phyloP scores from a whole-genome alignment of 768 basidiomycete genomes.

The Boletus eberwhitei region DNA sequence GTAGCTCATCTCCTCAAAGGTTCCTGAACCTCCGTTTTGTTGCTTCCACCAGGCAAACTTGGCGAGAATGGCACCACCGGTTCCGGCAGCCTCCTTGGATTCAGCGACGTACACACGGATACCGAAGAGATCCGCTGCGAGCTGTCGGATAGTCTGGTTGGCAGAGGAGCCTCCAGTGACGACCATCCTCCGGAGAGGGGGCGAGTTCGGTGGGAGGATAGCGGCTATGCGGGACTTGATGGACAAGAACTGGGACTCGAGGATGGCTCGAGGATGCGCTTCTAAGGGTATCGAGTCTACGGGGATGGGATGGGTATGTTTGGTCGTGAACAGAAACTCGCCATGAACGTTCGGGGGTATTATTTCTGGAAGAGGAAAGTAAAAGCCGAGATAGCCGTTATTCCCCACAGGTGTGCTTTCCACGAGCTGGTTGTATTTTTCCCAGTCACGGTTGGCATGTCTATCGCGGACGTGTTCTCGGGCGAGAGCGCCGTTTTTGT shows the following conservation, averaged over 20 bases:
- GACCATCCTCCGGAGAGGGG: slow-evolving; percentile 4
- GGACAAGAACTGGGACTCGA: slow-evolving; percentile 11
- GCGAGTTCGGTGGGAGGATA: slow-evolving; percentile 5
- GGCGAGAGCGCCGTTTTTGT: slow-evolving; percentile 9
- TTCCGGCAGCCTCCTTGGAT: slow-evolving; percentile 6
- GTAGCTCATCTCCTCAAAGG: slow-evolving; percentile 6
- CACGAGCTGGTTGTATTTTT: slow-evolving; percentile 3
- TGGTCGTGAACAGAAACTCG: slow-evolving; percentile 1
- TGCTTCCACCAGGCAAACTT: slow-evolving; percentile 11
- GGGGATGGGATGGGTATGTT: not conserved
- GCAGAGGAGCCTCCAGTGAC: slow-evolving; percentile 7
- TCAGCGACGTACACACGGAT: slow-evolving; percentile 6
- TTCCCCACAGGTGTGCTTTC: not conserved
- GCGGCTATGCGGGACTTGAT: slow-evolving; percentile 9
- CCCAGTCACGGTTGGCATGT: not conserved
- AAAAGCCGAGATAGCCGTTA: not conserved
- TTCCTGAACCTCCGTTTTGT: not conserved
- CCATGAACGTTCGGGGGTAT: slow-evolving; percentile 5
- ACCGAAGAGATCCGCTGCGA: slow-evolving; percentile 3
- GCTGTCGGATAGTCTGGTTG: slow-evolving; percentile 7
- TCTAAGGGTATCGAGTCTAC: slow-evolving; percentile 1
- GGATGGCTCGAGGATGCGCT: slow-evolving; percentile 4
- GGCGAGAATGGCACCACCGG: slow-evolving; percentile 4
- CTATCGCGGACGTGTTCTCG: slow-evolving; percentile 7
- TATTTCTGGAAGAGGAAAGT: slow-evolving; percentile 10